Conservation (phyloP, 176 grass and related monocot species). For the Thalia dealbata region DNA sequence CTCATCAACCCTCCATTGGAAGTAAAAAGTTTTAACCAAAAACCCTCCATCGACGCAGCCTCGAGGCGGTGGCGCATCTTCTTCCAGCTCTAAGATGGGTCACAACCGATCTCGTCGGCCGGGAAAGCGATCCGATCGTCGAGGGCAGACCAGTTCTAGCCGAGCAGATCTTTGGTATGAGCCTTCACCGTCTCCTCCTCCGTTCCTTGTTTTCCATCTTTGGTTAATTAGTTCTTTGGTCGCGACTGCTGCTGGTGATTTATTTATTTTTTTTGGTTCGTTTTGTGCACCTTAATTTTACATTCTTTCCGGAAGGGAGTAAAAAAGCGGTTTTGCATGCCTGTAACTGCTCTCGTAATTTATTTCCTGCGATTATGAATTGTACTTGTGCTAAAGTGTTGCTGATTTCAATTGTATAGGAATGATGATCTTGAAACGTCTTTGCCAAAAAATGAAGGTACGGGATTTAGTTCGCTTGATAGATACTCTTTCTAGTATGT, state of each 20-base stretch:
- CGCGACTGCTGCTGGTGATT: not conserved
- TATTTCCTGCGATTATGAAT: not conserved
- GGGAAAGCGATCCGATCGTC: slow-evolving; percentile 28
- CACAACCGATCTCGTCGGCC: slow-evolving; percentile 57
- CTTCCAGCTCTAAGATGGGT: slow-evolving; percentile 44
- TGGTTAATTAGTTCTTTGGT: not conserved
- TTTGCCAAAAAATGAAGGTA: slow-evolving; percentile 74
- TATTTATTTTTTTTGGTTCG: not conserved
- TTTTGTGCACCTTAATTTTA: no score
- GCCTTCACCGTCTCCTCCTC: not conserved
- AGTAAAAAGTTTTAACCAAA: no score
- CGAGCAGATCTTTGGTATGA: slow-evolving; percentile 3
- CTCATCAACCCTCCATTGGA: not conserved
- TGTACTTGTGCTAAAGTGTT: not conserved
- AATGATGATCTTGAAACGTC: slow-evolving; percentile 47
- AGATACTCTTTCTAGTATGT: not conserved
- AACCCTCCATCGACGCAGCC: not conserved
- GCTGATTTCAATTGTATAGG: slow-evolving; percentile 31
- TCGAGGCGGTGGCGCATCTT: slow-evolving; percentile 3
- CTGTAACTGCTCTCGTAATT: not conserved
- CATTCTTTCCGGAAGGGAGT: no score
- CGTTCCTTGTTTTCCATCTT: slow-evolving; percentile 13
- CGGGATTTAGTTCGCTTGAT: slow-evolving; percentile 2
- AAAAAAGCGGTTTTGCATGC: not conserved
- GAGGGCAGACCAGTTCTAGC: slow-evolving; percentile 25